Evolutionary conservation across 192 early-diverging fungal genomes (phyloP).

Genomic region (Lobosporangium transversale): DNA sequence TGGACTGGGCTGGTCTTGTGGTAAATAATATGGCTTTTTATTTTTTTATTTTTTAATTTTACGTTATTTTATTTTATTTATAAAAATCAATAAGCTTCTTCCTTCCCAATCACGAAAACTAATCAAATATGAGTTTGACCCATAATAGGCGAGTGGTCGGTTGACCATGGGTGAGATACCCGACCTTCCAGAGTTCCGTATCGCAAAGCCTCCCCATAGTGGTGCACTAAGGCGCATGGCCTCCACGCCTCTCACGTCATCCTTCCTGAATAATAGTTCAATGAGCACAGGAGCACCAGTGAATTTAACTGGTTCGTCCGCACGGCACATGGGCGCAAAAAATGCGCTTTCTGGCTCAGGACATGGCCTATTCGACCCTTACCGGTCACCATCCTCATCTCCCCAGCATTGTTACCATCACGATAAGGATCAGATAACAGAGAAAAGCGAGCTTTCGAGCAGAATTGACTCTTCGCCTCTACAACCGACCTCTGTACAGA

Average conservation of each 20-base stretch:
- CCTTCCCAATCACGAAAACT: too few species aligned
- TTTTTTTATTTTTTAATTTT: background rate
- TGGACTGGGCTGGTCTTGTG: constrained; percentile 50
- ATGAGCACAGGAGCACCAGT: too few species aligned
- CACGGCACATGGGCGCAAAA: too few species aligned
- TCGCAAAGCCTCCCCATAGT: background rate
- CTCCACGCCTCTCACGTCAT: constrained; percentile 22
- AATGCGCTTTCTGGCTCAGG: background rate
- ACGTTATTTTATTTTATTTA: background rate
- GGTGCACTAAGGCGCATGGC: constrained; percentile 37
- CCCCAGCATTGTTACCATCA: constrained; percentile 3
- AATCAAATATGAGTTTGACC: too few species aligned
- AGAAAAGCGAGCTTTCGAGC: constrained; percentile 1
- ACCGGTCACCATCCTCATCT: constrained; percentile 32
- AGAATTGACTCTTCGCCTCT: constrained; percentile 9
- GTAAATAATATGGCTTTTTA: constrained; percentile 15
- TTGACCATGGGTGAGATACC: constrained; percentile 47
- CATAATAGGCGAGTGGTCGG: constrained; percentile 30
- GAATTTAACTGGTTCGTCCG: too few species aligned
- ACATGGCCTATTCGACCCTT: constrained; percentile 19
- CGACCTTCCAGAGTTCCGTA: constrained; percentile 43
- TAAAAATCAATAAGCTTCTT: too few species aligned
- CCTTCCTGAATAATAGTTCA: too few species aligned
- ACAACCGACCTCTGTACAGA: background rate
- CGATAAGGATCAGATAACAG: constrained; percentile 6